phyloP scores from a whole-genome alignment of 805 yeast genomes.

The Saccharomycopsis sp. region DNA sequence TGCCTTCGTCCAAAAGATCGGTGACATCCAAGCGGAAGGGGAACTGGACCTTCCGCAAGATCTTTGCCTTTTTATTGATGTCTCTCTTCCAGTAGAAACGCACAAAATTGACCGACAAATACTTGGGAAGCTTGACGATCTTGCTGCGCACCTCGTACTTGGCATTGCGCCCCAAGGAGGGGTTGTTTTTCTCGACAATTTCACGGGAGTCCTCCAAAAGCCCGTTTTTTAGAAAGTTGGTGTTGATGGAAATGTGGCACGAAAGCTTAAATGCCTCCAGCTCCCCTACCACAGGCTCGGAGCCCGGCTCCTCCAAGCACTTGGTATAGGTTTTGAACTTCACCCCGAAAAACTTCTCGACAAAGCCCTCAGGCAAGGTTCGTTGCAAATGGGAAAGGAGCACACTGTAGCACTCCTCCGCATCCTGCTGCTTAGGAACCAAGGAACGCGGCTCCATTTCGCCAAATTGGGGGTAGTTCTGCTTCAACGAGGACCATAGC shows the following conservation, averaged over 20 bases:
- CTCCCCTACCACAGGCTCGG: constrained; percentile 36
- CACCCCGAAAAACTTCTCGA: constrained; percentile 57
- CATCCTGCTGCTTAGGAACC: constrained; percentile 89
- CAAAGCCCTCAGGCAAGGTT: constrained; percentile 41
- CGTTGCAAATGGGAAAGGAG: constrained; percentile 48
- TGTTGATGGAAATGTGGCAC: constrained; percentile 81
- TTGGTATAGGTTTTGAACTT: constrained; percentile 55
- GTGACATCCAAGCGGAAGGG: constrained; percentile 89
- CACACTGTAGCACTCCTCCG: constrained; percentile 91
- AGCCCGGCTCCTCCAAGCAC: constrained; percentile 51
- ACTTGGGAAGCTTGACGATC: constrained; percentile 77
- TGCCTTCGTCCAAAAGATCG: constrained; percentile 76
- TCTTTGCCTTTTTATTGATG: constrained; percentile 84
- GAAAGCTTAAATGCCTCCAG: constrained; percentile 66
- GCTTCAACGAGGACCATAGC: constrained; percentile 59
- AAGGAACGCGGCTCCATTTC: constrained; percentile 66
- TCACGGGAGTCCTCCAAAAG: constrained; percentile 68
- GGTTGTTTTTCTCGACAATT: constrained; percentile 68
- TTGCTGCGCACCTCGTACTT: constrained; percentile 49
- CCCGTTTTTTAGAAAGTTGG: constrained; percentile 87
- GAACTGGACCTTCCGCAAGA: constrained; percentile 87
- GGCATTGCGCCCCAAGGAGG: constrained; percentile 63
- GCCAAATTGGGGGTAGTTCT: constrained; percentile 79
- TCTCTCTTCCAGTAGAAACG: constrained; percentile 96
- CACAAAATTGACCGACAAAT: constrained; percentile 84